Evolutionary conservation across 352 stramenopile species (phyloP), one percentile per base, ranked within the genome.

Genomic region (Bremia lactucae): DNA sequence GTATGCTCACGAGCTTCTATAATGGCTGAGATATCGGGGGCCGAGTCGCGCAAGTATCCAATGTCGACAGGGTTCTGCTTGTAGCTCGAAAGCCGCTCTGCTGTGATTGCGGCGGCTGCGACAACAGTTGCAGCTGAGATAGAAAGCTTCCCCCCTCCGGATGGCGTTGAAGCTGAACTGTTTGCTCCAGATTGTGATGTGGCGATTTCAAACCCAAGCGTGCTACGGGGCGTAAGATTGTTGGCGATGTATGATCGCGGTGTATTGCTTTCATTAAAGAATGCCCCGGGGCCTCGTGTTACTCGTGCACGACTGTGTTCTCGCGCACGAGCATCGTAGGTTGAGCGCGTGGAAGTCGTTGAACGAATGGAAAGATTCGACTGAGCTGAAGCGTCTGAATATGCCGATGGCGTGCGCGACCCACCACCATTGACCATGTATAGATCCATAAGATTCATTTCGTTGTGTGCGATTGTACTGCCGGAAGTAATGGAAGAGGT

Each of bases 391-490:
- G 72, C 65, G 35, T 72, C 78, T 3, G 78, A 90, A 57, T 85
- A 90, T 13, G 67, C 78, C 3, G 72, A 87, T 1, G 75, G 78
- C 5, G 72, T 87, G 42, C 68, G 63, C 5, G 78, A 68, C 16
- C 65, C 65, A 35, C 62, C 68, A 19, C 56, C 63, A 53, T 62
- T 79, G 23, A 19, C 46, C 49, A 83, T 61, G 45, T 87, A 90
- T 19, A 87, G 57, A 41, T 90, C 78, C 62, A 83, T 82, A 45
- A 89, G 57, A 54, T 84, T 86, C 74, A 87, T 87, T 39, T 90
- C 78, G 42, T 87, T 90, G 52, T 87, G 75, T 22, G 72, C 78
- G 40, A 87, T 52, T 0, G 78, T 90, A 42, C 67, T 82, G 57
- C 63, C 81, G 24, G 78, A 90, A 25, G 74, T 87, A 65, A 84